phyloP scores from a whole-genome alignment of 1,139 yeast species.

The Torulaspora globosa region DNA sequence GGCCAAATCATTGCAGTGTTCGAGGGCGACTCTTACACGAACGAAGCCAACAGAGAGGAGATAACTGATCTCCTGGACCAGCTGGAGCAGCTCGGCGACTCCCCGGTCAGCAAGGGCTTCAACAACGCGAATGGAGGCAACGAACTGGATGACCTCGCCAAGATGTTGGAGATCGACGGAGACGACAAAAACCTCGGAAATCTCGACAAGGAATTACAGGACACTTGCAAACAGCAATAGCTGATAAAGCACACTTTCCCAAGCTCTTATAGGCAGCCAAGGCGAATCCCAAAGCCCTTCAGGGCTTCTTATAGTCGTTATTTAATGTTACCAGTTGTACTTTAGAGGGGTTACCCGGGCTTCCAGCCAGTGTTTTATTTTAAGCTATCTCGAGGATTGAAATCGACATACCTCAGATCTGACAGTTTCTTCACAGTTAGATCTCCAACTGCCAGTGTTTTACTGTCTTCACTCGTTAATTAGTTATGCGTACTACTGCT shows the following conservation, averaged over 20 bases:
- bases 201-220: constrained; percentile 37
- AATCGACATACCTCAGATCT: constrained; percentile 1
- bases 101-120: constrained; percentile 51
- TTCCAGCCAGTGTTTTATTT: not conserved
- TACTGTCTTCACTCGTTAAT: constrained; percentile 6
- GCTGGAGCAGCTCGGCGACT: constrained; percentile 80
- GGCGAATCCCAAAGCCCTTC: too few relatives aligned
- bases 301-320: not conserved
- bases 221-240: constrained; percentile 40
- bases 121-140: constrained; percentile 38
- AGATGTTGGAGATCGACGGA: constrained; percentile 30
- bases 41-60: constrained; percentile 51
- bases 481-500: constrained; percentile 37
- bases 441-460: not conserved
- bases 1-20: constrained; percentile 52
- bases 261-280: not conserved
- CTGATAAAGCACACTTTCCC: not conserved
- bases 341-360: not conserved
- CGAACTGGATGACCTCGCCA: constrained; percentile 24
- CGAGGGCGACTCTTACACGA: constrained; percentile 53
- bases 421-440: not conserved
- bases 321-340: not conserved
- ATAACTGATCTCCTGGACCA: constrained; percentile 58
- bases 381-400: constrained; percentile 2
- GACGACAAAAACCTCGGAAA: constrained; percentile 47